Evolutionary conservation across 805 yeast genomes (phyloP), one percentile per base, ranked within the genome.

Genomic region (Suhomyces canberraensis): DNA sequence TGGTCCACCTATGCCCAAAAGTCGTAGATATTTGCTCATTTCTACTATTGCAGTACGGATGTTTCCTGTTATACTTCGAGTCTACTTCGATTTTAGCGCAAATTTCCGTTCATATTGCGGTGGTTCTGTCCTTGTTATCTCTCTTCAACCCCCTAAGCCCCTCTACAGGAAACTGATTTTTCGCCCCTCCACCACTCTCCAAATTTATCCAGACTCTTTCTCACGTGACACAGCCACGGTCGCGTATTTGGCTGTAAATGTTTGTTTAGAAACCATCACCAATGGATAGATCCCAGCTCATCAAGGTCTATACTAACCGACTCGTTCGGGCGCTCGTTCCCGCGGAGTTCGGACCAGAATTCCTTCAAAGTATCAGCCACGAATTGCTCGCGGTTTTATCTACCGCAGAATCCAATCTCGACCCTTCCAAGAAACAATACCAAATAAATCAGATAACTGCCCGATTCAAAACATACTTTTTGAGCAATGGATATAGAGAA

Each of bases 291-390:
- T 46, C 49, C 27, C 71, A 66, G 45, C 47, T 65, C 31, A 50
- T 62, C 15, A 51, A 50, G 42, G 39, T 62, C 17, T 63, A 69
- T 36, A 42, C 60, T 24, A 54, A 53, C 20, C 50, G 71, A 13
- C 49, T 69, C 24, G 67, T 66, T 26, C 54, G 51, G 31, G 50
- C 68, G 11, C 46, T 69, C 18, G 56, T 66, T 1, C 73, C 75
- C 8, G 20, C 45, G 1, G 69, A 62, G 33, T 55, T 62, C 35
- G 71, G 71, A 1, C 54, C 56, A 1, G 66, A 58, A 28, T 64
- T 58, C 39, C 47, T 47, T 4, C 55, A 58, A 31, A 56, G 65
- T 31, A 46, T 66, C 13, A 47, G 60, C 15, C 47, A 42, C 33
- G 71, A 66, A 29, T 38, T 66, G 11, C 35, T 54, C 15, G 25